Percentiles rank a stretch among this genome's conserved stretches.
Evolutionary conservation across 768 basidiomycete genomes (phyloP).

Genomic region (Phanerochaete sordida): DNA sequence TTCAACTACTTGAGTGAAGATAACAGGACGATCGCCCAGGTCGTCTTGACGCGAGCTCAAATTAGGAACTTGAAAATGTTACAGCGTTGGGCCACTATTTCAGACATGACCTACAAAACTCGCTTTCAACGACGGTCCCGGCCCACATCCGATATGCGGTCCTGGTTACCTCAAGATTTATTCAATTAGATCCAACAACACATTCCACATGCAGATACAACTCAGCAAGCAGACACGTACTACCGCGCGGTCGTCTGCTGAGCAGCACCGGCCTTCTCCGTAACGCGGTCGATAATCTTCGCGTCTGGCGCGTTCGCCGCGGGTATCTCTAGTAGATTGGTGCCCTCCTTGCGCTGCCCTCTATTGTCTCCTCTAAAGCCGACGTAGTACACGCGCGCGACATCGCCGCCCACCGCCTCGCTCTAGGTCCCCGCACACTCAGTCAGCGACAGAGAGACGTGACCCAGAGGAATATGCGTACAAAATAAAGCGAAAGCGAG

Average conservation of each 20-base stretch:
- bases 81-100: too few relatives aligned
- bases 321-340: conserved; percentile 65
- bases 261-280: conserved; percentile 53
- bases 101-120: too few relatives aligned
- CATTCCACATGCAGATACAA: too few relatives aligned
- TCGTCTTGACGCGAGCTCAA: too few relatives aligned
- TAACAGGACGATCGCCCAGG: too few relatives aligned
- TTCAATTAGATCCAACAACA: too few relatives aligned
- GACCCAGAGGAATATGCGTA: conserved; percentile 37
- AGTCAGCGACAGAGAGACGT: conserved; percentile 9
- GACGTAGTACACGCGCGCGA: conserved; percentile 68
- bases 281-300: conserved; percentile 53
- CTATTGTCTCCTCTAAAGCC: conserved; percentile 79
- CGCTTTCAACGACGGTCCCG: too few relatives aligned
- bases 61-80: too few relatives aligned
- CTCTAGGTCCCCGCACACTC: conserved; percentile 39
- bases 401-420: conserved; percentile 62
- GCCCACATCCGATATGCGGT: too few relatives aligned
- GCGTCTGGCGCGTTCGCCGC: conserved; percentile 82
- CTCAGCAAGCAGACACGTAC: too few relatives aligned
- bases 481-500: conserved; percentile 75
- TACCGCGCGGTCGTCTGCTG: conserved; percentile 64
- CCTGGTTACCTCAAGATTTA: too few relatives aligned
- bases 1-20: too few relatives aligned
- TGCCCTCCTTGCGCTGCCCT: conserved; percentile 51